Conservation (phyloP, 208 protist genomes). For the Trichomonas vaginalis region DNA sequence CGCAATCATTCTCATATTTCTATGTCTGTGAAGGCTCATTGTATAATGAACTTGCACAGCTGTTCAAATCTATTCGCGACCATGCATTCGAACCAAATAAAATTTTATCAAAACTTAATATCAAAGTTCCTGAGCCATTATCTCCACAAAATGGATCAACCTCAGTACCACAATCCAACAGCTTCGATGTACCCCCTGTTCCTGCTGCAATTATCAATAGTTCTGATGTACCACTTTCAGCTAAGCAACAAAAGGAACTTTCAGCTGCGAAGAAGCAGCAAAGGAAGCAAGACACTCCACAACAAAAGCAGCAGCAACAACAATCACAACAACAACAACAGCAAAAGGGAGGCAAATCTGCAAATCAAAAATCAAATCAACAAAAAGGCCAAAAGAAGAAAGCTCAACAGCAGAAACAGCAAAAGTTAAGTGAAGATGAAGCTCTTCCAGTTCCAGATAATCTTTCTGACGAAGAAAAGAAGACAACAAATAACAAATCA, state of each 20-base stretch:
- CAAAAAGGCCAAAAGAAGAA: not conserved
- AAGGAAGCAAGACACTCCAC: too few species aligned
- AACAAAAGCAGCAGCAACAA: too few species aligned
- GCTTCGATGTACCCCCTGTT: not conserved
- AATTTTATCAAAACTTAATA: not conserved
- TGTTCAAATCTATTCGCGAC: not conserved
- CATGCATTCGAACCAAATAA: not conserved
- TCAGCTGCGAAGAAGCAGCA: too few species aligned
- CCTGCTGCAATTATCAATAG: not conserved
- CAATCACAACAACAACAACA: not conserved
- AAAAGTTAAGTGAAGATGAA: not conserved
- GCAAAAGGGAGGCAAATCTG: too few species aligned
- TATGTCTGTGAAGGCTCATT: not conserved
- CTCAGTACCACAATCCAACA: not conserved
- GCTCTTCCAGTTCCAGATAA: not conserved
- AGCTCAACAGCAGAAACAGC: not conserved
- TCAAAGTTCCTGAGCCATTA: too few species aligned
- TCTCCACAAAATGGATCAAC: too few species aligned
- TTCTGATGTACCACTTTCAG: not conserved
- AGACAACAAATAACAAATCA: not conserved
- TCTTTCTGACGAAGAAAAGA: not conserved
- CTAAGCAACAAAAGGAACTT: not conserved
- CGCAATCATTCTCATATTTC: not conserved
- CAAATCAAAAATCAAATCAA: not conserved
- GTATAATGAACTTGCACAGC: not conserved